Evolutionary conservation across 108 stramenopile species (phyloP), one percentile per base, ranked within the genome.

Genomic region (Bacterosira constricta): DNA sequence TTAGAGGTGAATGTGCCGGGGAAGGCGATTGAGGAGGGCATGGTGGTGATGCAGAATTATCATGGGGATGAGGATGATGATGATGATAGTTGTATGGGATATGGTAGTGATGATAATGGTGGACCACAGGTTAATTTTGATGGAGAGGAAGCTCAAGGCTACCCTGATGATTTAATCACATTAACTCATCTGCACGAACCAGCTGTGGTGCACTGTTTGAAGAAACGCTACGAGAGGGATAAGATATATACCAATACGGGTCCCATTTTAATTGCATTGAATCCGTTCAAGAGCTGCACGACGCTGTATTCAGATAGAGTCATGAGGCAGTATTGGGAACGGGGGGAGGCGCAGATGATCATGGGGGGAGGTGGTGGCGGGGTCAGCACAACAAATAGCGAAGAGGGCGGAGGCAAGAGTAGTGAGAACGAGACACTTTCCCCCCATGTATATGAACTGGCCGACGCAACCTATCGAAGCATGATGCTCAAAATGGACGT

Each of bases 391-490:
- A n/a, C n/a, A n/a, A n/a, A n/a, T 49, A 50, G 46, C 30, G 63
- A 32, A 25, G 61, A 44, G 7, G 63, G 53, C 13, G 55, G 45
- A 2, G 23, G 13, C 7, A 4, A 44, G 26, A 30, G 51, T 44
- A 21, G 23, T 23, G 47, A 18, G 44, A 29, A 54, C 35, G 25
- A 54, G 2, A 12, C 47, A 6, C 69, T 94, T 25, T 92, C 97
- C 9, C 98, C 98, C 4, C 98, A 99, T 83, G 96, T 97, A 4
- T 99, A 97, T 70, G 90, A 85, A 38, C 85, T 97, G 56, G 98
- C 97, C 9, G 88, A 95, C 56, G 81, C 88, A 41, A 85, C 98
- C 9, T 98, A 96, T 80, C 77, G 87, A 35, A 82, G 71, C 56
- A 98, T 99, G 98, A 88, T 97, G 77, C 77, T 88, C 38, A 58